Evolutionary conservation across 2,329 filamentous ascomycete genomes (phyloP).

Genomic region (Fusarium solani-melongenae): DNA sequence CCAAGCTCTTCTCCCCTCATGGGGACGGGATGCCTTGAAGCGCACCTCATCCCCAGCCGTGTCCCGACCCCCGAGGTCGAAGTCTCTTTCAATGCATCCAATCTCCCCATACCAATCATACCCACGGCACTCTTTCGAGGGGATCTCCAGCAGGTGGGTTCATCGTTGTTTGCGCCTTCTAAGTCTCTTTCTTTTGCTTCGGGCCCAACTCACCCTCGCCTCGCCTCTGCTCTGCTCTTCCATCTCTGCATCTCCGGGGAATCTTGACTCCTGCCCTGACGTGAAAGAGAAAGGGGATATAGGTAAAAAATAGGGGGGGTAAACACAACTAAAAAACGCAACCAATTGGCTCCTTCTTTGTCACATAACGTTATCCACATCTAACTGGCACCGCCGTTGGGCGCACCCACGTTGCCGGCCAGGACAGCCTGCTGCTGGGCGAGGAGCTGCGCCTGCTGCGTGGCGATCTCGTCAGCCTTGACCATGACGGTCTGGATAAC

Average conservation of each 20-base stretch:
- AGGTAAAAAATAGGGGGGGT: constrained; percentile 37
- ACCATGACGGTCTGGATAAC: constrained; percentile 85
- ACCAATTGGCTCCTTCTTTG: constrained; percentile 33
- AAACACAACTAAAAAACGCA: constrained; percentile 36
- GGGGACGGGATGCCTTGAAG: neutral
- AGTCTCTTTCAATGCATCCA: constrained; percentile 5
- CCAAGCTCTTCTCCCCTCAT: constrained; percentile 10
- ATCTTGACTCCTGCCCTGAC: constrained; percentile 42
- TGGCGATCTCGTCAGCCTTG: constrained; percentile 59
- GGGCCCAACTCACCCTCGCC: constrained; percentile 33
- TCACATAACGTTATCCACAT: constrained; percentile 6
- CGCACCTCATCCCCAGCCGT: constrained; percentile 1
- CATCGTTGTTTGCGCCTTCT: constrained; percentile 46
- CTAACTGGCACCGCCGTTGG: constrained; percentile 44
- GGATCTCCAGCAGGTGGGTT: constrained; percentile 37
- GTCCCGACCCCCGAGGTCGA: constrained; percentile 1
- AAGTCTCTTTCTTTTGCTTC: constrained; percentile 44
- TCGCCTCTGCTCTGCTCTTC: neutral
- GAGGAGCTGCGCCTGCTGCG: constrained; percentile 43
- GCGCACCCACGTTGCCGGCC: constrained; percentile 28
- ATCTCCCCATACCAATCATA: constrained; percentile 34
- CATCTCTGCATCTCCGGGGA: constrained; percentile 42
- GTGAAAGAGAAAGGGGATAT: constrained; percentile 44
- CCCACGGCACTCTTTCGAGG: constrained; percentile 41
- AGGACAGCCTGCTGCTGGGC: constrained; percentile 44